Base-by-base conservation (phyloP, 179 eudicot genomes). In the Silene coronaria region DNA sequence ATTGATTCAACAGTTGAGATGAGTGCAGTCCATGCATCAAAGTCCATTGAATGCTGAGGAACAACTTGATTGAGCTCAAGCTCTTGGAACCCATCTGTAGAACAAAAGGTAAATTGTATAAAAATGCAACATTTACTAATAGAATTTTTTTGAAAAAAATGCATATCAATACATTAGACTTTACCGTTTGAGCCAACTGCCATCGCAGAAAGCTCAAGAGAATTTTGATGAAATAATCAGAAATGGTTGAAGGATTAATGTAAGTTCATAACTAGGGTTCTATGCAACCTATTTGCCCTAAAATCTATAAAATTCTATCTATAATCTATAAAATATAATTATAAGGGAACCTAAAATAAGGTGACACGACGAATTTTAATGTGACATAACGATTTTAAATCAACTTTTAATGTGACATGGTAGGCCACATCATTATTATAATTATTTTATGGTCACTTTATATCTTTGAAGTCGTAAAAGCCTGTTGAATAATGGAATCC, bases 1-100 rank as follows among this genome's bases (percentile, higher is more conserved):
- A 75, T 38, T 58, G 76, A 83, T 77, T 91, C 97, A 77, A 83
- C 80, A 72, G 86, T 77, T 9, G 88, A 77, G 63, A 91, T 84
- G 65, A 91, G 78, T 21, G 77, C 61, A 80, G 84, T 78, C 97
- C 97, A 91, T 65, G 81, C 70, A 61, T 86, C 87, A 46, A 88
- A 89, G 70, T 88, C 88, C 64, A 83, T 76, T 12, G 78, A 80
- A 73, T 83, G 87, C 27, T 76, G 78, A 76, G 80, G 80, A 67
- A 83, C 64, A 70, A 83, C 27, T 73, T 87, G 86, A 67, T 72
- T 79, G 28, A 81, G 82, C 55, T 76, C 28, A 61, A 70, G 78
- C 72, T 81, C 86, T 71, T 74, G 78, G 61, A 77, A 81, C 77
- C 70, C 80, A 82, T 62, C 90, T 87, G 82, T 42, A 27, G 13